Base-by-base conservation (phyloP, 768 basidiomycete species). In the Symmetrospora coprosmae region DNA sequence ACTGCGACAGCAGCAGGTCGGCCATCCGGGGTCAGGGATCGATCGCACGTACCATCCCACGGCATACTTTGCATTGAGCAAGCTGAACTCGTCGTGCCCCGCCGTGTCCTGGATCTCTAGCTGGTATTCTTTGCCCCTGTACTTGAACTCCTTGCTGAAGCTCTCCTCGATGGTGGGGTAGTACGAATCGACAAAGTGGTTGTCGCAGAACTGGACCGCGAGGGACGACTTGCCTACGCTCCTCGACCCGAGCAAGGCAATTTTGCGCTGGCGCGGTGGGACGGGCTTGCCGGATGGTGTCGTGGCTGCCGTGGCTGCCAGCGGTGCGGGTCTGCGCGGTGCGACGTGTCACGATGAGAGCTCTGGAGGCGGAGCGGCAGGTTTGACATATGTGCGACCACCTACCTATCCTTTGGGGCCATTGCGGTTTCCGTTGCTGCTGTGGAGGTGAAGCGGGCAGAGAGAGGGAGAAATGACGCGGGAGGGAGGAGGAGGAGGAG, bases 91-190 rank as follows among this genome's bases (percentile, higher is more conserved):
- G 70, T 97, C 92, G 89, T 96, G 92, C 28, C 92, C 92, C 50
- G 92, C 92, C 65, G 89, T 92, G 73, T 97, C 92, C 68, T 96
- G 87, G 75, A 97, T 91, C 74, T 92, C 89, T 74, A 90, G 91
- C 63, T 89, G 84, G 69, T 90, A 97, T 69, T 91, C 87, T 31
- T 83, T 78, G 49, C 90, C 91, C 58, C 86, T 87, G 76, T 86
- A 84, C 60, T 78, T 80, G 69, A 97, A 82, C 62, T 78, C 37
- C 45, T 61, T 60, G 51, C 34, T 64, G 41, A 63, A 64, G 17
- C 78, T 92, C 66, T 78, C 81, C 74, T 96, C 91, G 70, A 92
- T 92, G 50, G 90, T 96, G 37, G 92, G 92, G 75, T 88, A 90
- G 76, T 96, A 96, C 7, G 83, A 78, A 63, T 92, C 90, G 72